These are phyloP conservation scores for Colletotrichum sp. DNA, from an alignment of 2,329 filamentous ascomycete genomes.

Conservation along the genomic window DNA sequence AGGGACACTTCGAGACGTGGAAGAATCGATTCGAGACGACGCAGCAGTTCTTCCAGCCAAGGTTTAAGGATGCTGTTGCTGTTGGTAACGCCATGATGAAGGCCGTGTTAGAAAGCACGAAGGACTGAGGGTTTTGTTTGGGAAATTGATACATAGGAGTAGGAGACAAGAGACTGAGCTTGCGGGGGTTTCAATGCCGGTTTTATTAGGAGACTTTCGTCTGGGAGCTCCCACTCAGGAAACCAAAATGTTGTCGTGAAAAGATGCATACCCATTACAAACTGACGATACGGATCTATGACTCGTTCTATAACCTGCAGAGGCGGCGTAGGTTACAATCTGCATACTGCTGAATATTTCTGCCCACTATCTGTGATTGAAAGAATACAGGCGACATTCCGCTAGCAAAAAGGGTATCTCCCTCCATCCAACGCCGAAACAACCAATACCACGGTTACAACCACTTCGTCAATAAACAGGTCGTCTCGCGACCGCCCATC, in stretches of 20 bases:
- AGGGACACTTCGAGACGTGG: constrained; percentile 94
- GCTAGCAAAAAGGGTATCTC: not conserved
- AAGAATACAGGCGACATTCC: not conserved
- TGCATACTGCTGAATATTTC: not conserved
- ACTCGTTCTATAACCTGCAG: not conserved
- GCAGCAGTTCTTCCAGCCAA: constrained; percentile 87
- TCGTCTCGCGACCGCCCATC: not conserved
- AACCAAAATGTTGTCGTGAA: not conserved
- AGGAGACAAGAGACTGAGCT: not conserved
- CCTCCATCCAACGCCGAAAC: constrained; percentile 1
- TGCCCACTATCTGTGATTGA: not conserved
- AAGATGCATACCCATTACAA: not conserved
- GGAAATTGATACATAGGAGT: not conserved
- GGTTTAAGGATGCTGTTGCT: constrained; percentile 85
- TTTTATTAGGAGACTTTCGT: not conserved
- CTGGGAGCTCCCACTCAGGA: not conserved
- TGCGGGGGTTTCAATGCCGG: not conserved
- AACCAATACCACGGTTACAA: not conserved
- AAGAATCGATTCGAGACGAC: constrained; percentile 89
- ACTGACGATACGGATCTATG: not conserved
- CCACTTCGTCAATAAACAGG: not conserved
- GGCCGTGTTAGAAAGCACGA: constrained; percentile 85
- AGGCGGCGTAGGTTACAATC: not conserved
- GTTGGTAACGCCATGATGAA: constrained; percentile 97
- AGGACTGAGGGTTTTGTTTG: constrained; percentile 17